Evolutionary conservation across 768 basidiomycete species (phyloP).

Genomic region (Amanita pseudoporphyria): DNA sequence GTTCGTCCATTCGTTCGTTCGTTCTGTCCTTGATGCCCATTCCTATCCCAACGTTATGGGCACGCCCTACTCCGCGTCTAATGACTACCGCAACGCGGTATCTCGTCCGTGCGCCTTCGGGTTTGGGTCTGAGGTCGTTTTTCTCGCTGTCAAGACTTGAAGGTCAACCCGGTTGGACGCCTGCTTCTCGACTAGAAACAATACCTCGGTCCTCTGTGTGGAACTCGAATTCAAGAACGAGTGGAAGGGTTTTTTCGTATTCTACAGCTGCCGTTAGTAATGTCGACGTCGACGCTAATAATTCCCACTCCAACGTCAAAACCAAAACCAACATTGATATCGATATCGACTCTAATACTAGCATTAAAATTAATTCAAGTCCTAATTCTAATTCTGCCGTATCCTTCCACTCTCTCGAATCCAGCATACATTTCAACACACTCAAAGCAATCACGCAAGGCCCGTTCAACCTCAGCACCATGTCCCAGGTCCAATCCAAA

Average conservation of each 20-base stretch:
- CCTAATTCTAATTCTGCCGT: neutral
- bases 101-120: neutral
- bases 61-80: neutral
- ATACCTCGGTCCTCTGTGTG: no score
- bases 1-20: neutral
- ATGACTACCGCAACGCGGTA: neutral
- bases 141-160: neutral
- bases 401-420: constrained; percentile 28
- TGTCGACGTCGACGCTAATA: no score
- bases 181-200: neutral
- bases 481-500: constrained; percentile 77
- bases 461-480: constrained; percentile 59
- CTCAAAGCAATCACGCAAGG: constrained; percentile 49
- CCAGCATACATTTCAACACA: constrained; percentile 27
- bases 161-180: neutral
- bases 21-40: no score
- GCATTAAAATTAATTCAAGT: no score
- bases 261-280: neutral
- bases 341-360: neutral
- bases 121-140: neutral
- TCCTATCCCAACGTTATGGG: no score
- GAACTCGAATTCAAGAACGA: no score
- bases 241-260: neutral
- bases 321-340: neutral
- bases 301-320: no score